Percentiles rank a stretch among this genome's conserved stretches.
Conservation (phyloP, 768 basidiomycete species). For the Trametes coccinea region DNA sequence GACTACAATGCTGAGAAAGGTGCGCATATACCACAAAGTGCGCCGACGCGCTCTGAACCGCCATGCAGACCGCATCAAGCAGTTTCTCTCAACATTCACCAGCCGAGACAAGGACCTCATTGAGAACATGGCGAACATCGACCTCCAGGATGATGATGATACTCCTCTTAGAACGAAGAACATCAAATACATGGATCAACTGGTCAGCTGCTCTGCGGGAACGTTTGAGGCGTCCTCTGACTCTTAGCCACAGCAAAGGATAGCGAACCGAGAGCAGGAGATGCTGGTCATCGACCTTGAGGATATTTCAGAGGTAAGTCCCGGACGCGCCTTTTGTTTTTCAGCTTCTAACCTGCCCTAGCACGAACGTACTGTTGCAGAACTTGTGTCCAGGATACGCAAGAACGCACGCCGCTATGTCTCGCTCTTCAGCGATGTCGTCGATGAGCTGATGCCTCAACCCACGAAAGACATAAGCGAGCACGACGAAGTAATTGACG, state of each 20-base stretch:
- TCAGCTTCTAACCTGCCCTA: constrained; percentile 32
- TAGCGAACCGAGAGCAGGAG: constrained; percentile 92
- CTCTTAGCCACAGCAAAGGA: constrained; percentile 61
- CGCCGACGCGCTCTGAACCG: not conserved
- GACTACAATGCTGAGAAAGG: constrained; percentile 76
- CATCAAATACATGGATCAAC: constrained; percentile 79
- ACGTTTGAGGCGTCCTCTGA: constrained; percentile 19
- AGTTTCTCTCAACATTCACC: constrained; percentile 72
- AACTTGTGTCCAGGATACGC: constrained; percentile 77
- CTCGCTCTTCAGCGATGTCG: constrained; percentile 82
- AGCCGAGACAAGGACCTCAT: constrained; percentile 64
- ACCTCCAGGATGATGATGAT: constrained; percentile 54
- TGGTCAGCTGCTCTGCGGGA: constrained; percentile 50
- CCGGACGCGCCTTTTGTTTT: constrained; percentile 2
- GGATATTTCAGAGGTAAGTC: constrained; percentile 72
- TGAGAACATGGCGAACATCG: constrained; percentile 68
- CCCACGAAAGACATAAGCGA: constrained; percentile 90
- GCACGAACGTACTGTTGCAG: constrained; percentile 71
- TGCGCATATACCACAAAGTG: constrained; percentile 25
- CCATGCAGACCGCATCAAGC: constrained; percentile 60
- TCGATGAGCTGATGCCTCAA: constrained; percentile 86
- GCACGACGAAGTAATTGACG: constrained; percentile 93
- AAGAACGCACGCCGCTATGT: constrained; percentile 90
- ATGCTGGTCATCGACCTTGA: constrained; percentile 88
- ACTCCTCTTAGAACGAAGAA: constrained; percentile 39